Percentiles rank a stretch among this genome's conserved stretches.
Evolutionary conservation across 83 land plant species (phyloP).

Genomic region (Diphasiastrum complanatum): DNA sequence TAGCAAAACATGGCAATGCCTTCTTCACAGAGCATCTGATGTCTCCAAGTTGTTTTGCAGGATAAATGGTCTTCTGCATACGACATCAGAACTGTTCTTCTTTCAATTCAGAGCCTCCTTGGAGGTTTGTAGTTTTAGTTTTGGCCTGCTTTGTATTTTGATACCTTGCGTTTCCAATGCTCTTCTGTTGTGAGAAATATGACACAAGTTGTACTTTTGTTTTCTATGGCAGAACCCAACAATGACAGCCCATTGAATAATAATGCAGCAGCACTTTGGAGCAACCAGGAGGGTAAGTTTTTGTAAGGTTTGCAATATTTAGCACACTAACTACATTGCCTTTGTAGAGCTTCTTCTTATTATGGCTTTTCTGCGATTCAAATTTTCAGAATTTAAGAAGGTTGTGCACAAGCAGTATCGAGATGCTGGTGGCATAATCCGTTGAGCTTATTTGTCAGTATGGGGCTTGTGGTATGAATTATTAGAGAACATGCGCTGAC

Average conservation of each 20-base stretch:
- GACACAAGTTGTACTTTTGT: background rate
- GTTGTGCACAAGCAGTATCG: constrained; percentile 69
- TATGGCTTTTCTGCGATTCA: background rate
- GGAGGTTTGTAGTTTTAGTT: constrained; percentile 55
- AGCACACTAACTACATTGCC: background rate
- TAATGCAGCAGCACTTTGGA: constrained; percentile 86
- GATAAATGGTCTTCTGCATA: constrained; percentile 99
- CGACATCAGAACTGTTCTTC: constrained; percentile 80
- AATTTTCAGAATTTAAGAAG: constrained; percentile 67
- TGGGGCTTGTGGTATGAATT: no score
- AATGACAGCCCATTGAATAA: constrained; percentile 86
- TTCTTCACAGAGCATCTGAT: background rate
- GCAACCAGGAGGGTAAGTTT: constrained; percentile 75
- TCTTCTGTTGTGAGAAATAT: background rate
- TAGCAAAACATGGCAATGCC: background rate
- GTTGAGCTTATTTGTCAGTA: no score
- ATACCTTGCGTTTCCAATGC: background rate
- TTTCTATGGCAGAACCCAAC: constrained; percentile 68
- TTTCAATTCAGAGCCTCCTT: constrained; percentile 83
- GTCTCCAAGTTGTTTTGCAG: constrained; percentile 26
- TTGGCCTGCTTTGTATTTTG: background rate
- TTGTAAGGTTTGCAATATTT: background rate
- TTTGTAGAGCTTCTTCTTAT: background rate
- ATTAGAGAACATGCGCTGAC: no score
- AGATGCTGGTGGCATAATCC: constrained; percentile 49